phyloP scores from a whole-genome alignment of 2,329 filamentous ascomycete genomes.

The Neoarthrinium moseri region DNA sequence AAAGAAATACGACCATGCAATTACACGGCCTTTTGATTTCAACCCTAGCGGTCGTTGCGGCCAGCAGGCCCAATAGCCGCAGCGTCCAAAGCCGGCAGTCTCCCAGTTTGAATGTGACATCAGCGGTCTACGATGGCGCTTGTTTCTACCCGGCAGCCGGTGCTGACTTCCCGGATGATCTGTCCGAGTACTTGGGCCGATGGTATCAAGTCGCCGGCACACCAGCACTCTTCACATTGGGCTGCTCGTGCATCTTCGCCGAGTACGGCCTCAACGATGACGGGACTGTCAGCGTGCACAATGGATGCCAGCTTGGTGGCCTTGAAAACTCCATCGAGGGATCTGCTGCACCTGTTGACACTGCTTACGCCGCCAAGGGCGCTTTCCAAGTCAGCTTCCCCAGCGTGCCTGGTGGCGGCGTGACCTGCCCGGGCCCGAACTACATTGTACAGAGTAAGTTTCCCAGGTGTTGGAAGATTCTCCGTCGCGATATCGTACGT shows the following conservation, averaged over 20 bases:
- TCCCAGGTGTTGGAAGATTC: too few species aligned
- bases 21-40: too few species aligned
- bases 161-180: conserved; percentile 13
- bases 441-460: conserved; percentile 20
- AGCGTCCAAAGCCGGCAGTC: too few species aligned
- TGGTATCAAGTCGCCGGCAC: conserved; percentile 20
- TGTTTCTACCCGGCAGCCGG: conserved; percentile 19
- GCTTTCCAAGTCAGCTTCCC: conserved; percentile 16
- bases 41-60: too few species aligned
- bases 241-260: conserved; percentile 17
- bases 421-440: conserved; percentile 16
- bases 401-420: conserved; percentile 8
- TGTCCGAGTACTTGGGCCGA: conserved; percentile 13
- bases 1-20: too few species aligned
- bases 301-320: conserved; percentile 14
- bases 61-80: too few species aligned
- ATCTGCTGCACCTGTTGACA: conserved; percentile 13
- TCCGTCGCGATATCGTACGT: not conserved
- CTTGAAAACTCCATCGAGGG: conserved; percentile 14
- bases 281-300: conserved; percentile 16
- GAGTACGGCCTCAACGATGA: conserved; percentile 16
- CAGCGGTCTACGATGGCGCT: conserved; percentile 12
- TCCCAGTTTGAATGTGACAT: not conserved
- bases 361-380: conserved; percentile 15
- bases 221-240: conserved; percentile 13